Percentiles rank a stretch among this genome's conserved stretches.
phyloP scores from a whole-genome alignment of 345 rosid species.

The Citrus glauca region DNA sequence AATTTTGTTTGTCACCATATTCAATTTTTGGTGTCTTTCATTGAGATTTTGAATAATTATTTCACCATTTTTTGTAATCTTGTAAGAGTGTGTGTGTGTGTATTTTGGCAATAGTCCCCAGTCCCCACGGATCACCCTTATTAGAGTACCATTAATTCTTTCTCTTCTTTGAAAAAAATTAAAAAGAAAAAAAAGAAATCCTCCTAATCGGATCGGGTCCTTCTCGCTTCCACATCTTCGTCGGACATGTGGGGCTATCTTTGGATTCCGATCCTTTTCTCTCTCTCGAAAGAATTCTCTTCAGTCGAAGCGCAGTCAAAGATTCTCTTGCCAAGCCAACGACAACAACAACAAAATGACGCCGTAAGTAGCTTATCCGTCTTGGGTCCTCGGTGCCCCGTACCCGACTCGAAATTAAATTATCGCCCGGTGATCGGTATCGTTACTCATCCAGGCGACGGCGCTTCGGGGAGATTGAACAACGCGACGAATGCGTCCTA shows the following conservation, averaged over 20 bases:
- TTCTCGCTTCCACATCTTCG: conserved; percentile 8
- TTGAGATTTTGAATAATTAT: too few species aligned
- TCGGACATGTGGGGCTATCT: conserved; percentile 44
- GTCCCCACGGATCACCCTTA: too few species aligned
- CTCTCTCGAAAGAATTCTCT: conserved; percentile 42
- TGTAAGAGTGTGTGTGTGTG: too few species aligned
- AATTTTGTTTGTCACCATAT: too few species aligned
- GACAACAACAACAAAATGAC: not conserved
- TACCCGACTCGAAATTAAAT: conserved; percentile 49
- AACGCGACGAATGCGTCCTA: conserved; percentile 53
- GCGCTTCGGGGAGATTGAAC: conserved; percentile 75
- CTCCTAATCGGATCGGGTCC: too few species aligned
- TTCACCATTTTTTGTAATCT: too few species aligned
- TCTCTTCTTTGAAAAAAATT: too few species aligned
- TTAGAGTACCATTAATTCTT: too few species aligned
- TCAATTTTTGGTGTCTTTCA: too few species aligned
- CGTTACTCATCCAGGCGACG: conserved; percentile 82
- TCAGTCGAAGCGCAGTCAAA: conserved; percentile 32
- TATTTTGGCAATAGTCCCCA: too few species aligned
- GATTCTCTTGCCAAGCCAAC: conserved; percentile 49
- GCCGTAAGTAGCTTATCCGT: not conserved
- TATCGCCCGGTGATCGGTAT: conserved; percentile 81
- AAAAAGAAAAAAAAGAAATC: too few species aligned
- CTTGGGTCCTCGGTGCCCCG: conserved; percentile 29
- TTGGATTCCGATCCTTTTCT: conserved; percentile 42